A percentile compares a stretch with the other conserved stretches of the same genome.
Conservation (phyloP, 2,329 filamentous ascomycete genomes). For the Penicillium occitanis region DNA sequence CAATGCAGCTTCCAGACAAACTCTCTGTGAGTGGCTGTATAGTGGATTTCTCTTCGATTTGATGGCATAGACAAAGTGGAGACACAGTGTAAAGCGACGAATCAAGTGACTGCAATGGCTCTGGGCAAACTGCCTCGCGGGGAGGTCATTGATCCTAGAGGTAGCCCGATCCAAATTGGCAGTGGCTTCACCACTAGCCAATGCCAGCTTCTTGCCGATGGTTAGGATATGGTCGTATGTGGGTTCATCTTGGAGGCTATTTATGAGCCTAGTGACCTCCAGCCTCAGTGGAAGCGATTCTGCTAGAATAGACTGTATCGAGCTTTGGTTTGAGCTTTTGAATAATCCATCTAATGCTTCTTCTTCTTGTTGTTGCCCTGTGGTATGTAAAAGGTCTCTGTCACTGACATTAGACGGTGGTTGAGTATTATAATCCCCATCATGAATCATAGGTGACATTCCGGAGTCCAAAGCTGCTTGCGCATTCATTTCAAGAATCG, state of each 20-base stretch:
- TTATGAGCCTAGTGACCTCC: conserved; percentile 23
- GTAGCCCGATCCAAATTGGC: background rate
- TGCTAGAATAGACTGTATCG: conserved; percentile 37
- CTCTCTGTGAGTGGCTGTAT: conserved; percentile 30
- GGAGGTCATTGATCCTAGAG: background rate
- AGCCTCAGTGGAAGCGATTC: conserved; percentile 40
- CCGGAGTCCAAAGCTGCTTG: conserved; percentile 36
- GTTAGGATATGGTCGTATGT: conserved; percentile 27
- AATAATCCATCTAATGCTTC: conserved; percentile 28
- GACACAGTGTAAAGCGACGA: conserved; percentile 26
- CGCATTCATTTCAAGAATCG: conserved; percentile 35
- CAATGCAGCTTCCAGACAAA: conserved; percentile 29
- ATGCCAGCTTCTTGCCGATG: conserved; percentile 23
- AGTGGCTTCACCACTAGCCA: conserved; percentile 19
- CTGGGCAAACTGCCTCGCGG: conserved; percentile 19
- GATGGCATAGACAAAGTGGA: conserved; percentile 29
- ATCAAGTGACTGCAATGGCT: conserved; percentile 26
- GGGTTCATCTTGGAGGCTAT: conserved; percentile 26
- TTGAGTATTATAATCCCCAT: conserved; percentile 34
- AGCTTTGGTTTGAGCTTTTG: conserved; percentile 34
- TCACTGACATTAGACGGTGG: conserved; percentile 27
- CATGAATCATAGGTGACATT: conserved; percentile 31
- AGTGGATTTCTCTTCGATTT: conserved; percentile 27
- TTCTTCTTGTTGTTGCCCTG: background rate
- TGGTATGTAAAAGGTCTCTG: conserved; percentile 29